Evolutionary conservation across 306 rosid genomes (phyloP), one percentile per base, ranked within the genome.

Genomic region (Pyrus betulifolia): DNA sequence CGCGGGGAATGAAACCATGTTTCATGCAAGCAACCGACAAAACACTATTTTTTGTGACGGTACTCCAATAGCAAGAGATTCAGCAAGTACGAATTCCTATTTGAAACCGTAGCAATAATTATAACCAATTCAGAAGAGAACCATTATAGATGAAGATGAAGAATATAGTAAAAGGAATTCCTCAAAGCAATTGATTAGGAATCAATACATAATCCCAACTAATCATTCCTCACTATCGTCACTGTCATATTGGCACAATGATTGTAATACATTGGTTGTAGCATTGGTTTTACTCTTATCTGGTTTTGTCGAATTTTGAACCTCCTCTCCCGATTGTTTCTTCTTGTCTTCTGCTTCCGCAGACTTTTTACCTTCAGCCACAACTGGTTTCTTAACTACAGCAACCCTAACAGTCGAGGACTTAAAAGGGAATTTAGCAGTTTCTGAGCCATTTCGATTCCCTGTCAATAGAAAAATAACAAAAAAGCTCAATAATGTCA

Each of bases 161-260:
- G 27, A 25, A 25, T 25, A 25, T 25, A 25, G 27, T 25, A 25
- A 25, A 25, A 25, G 27, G 27, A 25, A 25, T 25, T 25, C 27
- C 27, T 25, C 40, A 35, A 35, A 35, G 2, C 42, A 38, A 7
- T 38, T 38, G 42, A 38, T 38, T 38, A 7, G 42, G 42, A 38
- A 38, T 38, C 42, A 7, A 38, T 7, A 38, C n/a, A 44, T 64
- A 42, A 38, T 42, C 40, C 18, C 1, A 40, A 59, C 68, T 72
- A 78, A 11, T 78, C 76, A 11, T 49, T 49, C 54, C 0, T 49
- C 54, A 15, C 19, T 49, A 6, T 84, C 93, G 5, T 84, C 88
- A 22, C 89, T 87, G 13, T 71, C 88, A 45, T 84, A 89, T 84
- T 90, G 91, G 74, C 87, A 85, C 82, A 93, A 55, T 4, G 87